Evolutionary conservation across 2,329 filamentous ascomycete species (phyloP).

Genomic region (Ustilaginoidea virens): DNA sequence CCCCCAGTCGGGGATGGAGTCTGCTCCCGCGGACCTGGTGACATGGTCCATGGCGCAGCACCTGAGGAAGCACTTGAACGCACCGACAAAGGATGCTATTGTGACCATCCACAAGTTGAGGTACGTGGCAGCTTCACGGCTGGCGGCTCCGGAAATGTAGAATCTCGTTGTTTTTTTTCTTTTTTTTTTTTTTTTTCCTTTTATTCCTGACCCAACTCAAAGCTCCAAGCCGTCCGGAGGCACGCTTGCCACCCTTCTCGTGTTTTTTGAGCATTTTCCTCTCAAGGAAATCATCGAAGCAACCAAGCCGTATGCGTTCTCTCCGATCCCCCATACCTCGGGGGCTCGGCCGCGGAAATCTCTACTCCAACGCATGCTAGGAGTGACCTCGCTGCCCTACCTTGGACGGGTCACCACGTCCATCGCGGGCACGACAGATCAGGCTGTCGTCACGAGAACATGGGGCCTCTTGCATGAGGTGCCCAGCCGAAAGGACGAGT

Average conservation of each 20-base stretch:
- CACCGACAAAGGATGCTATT: conserved; percentile 36
- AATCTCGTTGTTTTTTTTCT: no score
- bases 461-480: conserved; percentile 43
- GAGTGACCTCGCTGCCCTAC: conserved; percentile 30
- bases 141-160: no score
- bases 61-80: conserved; percentile 32
- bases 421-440: conserved; percentile 32
- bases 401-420: conserved; percentile 42
- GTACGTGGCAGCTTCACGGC: conserved; percentile 12
- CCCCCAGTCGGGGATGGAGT: conserved; percentile 47
- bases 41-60: conserved; percentile 36
- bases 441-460: conserved; percentile 40
- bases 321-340: conserved; percentile 33
- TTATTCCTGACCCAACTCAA: neutral
- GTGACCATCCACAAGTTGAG: conserved; percentile 29
- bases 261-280: conserved; percentile 35
- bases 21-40: conserved; percentile 43
- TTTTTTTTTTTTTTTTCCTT: neutral
- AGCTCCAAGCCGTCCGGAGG: conserved; percentile 41
- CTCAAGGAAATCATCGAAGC: conserved; percentile 30
- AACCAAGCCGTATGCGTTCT: conserved; percentile 37
- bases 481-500: conserved; percentile 26
- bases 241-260: conserved; percentile 52
- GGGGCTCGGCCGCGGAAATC: conserved; percentile 13
- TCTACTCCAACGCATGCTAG: conserved; percentile 31